phyloP scores from a whole-genome alignment of 495 filamentous ascomycete species.

The Penicillium coprophilum region DNA sequence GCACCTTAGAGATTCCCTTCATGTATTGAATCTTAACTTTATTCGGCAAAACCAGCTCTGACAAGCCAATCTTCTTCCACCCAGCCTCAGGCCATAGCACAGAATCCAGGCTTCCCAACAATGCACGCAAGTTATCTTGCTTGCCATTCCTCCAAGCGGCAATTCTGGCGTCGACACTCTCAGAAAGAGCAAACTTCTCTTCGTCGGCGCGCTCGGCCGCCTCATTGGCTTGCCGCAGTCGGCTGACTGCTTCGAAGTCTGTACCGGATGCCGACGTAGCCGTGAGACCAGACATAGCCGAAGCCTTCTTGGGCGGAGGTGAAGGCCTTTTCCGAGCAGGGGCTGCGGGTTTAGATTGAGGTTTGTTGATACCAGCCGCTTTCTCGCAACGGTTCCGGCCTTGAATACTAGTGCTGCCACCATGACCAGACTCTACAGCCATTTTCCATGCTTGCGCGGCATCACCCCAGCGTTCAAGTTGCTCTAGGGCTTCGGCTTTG shows the following conservation, averaged over 20 bases:
- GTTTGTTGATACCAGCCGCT: slow-evolving; percentile 62
- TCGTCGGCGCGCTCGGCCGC: slow-evolving; percentile 81
- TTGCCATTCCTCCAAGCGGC: slow-evolving; percentile 82
- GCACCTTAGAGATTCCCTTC: slow-evolving; percentile 98
- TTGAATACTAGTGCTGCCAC: slow-evolving; percentile 76
- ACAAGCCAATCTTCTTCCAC: slow-evolving; percentile 96
- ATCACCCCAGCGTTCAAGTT: slow-evolving; percentile 90
- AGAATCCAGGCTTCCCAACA: slow-evolving; percentile 82
- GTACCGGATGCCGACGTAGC: slow-evolving; percentile 23
- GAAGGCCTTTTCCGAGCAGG: slow-evolving; percentile 39
- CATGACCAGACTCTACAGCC: slow-evolving; percentile 80
- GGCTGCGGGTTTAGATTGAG: slow-evolving; percentile 37
- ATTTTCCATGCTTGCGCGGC: slow-evolving; percentile 76
- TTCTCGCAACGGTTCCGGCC: slow-evolving; percentile 90
- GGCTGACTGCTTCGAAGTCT: slow-evolving; percentile 64
- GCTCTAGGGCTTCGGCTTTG: slow-evolving; percentile 93
- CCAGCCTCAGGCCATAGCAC: slow-evolving; percentile 90
- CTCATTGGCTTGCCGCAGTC: slow-evolving; percentile 76
- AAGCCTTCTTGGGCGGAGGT: slow-evolving; percentile 38
- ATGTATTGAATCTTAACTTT: slow-evolving; percentile 98
- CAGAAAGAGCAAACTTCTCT: slow-evolving; percentile 86
- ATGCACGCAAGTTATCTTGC: slow-evolving; percentile 84
- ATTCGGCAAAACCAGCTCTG: slow-evolving; percentile 81
- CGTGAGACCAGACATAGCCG: slow-evolving; percentile 51
- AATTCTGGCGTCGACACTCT: slow-evolving; percentile 77